Evolutionary conservation across 2,329 filamentous ascomycete genomes (phyloP), one percentile per base, ranked within the genome.

Genomic region (Reticulascus tulasneorum): DNA sequence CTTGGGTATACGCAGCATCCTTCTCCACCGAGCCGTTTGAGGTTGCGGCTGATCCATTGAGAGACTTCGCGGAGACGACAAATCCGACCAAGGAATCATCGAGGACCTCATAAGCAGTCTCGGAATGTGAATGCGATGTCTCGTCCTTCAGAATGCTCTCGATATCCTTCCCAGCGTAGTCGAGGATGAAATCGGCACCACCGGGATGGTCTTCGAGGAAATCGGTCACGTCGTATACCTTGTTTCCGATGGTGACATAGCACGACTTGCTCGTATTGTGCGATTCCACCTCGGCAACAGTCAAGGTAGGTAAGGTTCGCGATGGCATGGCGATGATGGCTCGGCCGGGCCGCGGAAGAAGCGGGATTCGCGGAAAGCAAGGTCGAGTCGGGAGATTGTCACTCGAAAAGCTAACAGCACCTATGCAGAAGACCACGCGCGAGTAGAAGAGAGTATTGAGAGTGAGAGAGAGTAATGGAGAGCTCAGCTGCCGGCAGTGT

Each of bases 51-150:
- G 31, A 33, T 23, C 52, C 54, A 31, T 57, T 58, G 20, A 73
- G 59, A 6, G 74, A 59, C 44, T 78, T 73, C 23, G 81, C 72
- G 3, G 75, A 75, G 6, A 74, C 72, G 22, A 96, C 67, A 53
- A 94, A 94, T 12, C 88, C 93, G 42, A 97, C 73, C 12, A 91
- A 73, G 29, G 79, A 84, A 25, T 97, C 93, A 29, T 94, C 86
- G 18, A 98, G 73, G 11, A 97, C 85, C 52, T 97, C 91, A 63
- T 96, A 98, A n/a, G 93, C 93, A 3, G 89, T 75, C 44, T 97
- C 90, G 30, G 85, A 88, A 60, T 98, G 93, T 27, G 71, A 66
- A 56, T 98, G 93, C 22, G 90, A 96, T 27, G 77, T 66, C 43
- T 82, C 73, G 55, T 98, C 90, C 56, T 84, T 80, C 63, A 98